phyloP scores from a whole-genome alignment of 164 flowering plant species.

The Tinospora cordifolia region DNA sequence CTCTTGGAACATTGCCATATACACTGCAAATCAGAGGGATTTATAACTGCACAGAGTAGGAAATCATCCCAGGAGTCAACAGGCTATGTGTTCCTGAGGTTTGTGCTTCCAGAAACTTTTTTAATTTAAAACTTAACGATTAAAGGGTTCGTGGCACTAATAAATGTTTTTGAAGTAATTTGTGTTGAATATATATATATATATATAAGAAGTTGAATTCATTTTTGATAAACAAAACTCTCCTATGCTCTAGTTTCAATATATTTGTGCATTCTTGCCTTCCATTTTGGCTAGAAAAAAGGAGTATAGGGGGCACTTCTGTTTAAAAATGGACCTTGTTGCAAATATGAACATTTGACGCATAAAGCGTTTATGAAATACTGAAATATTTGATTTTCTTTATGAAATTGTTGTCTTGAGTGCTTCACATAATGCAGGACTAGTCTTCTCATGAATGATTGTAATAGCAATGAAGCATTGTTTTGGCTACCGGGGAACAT shows the following conservation, averaged over 20 bases:
- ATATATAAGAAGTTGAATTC: too few species aligned
- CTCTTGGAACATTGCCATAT: conserved; percentile 93
- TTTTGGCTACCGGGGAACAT: too few species aligned
- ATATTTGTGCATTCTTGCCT: background rate
- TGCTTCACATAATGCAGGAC: too few species aligned
- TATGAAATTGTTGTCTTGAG: too few species aligned
- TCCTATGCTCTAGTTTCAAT: background rate
- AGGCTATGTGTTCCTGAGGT: conserved; percentile 97
- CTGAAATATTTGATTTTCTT: too few species aligned
- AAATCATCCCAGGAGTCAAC: conserved; percentile 92
- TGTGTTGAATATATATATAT: too few species aligned
- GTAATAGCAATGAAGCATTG: too few species aligned
- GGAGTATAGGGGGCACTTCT: background rate
- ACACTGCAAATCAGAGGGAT: conserved; percentile 89
- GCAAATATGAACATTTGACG: background rate
- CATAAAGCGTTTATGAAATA: background rate
- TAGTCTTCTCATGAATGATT: too few species aligned
- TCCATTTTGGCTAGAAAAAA: background rate
- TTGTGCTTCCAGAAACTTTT: conserved; percentile 6
- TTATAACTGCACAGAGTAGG: conserved; percentile 88
- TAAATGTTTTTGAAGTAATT: background rate
- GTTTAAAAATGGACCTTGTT: background rate
- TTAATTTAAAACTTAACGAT: background rate
- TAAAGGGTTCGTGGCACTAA: background rate
- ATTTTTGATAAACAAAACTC: background rate